Evolutionary conservation across 2,329 filamentous ascomycete genomes (phyloP), one percentile per base, ranked within the genome.

Genomic region (Cordyceps militaris): DNA sequence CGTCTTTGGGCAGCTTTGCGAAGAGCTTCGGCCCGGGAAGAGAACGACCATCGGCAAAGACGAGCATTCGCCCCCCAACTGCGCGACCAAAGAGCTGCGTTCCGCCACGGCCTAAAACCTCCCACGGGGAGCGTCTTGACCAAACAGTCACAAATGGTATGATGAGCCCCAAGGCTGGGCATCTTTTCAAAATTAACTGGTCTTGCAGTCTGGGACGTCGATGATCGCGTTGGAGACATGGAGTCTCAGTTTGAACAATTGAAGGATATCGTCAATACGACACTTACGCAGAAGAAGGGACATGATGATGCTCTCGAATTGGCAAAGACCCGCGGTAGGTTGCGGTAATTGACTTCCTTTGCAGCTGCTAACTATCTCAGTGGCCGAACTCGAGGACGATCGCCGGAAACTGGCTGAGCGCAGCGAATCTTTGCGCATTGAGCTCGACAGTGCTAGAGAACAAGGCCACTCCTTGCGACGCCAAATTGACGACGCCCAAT

Each of bases 231-330:
- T 63, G 85, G 86, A 61, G 81, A 85, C 60, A 86, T 97, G 73
- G 89, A 96, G 65, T 77, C 79, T 19, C 80, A 93, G 66, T 91
- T 91, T 67, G 79, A 81, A 49, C 77, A 81, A 59, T 78, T 97
- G 61, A 87, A 87, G 66, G 80, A 86, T 59, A 86, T 88, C 62
- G 84, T 97, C 67, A 84, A 84, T 59, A 80, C 80, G 32, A 85
- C 88, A 23, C 79, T 87, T 11, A 81, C 80, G 42, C 85, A 90
- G 56, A 85, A 83, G 64, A 86, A 82, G 58, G 81, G 79, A 5
- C 77, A 91, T 60, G 90, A 93, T 64, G 87, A 94, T 61, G 82
- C 86, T 0, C 79, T 95, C 47, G 83, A 87, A 16, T 65, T 89
- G 10, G 87, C 89, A 63, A 95, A 93, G 68, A 80, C 79, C 53